A percentile compares a stretch with the other conserved stretches of the same genome.
phyloP scores from a whole-genome alignment of 148 eudicot genomes.

The Nepenthes mirabilis region DNA sequence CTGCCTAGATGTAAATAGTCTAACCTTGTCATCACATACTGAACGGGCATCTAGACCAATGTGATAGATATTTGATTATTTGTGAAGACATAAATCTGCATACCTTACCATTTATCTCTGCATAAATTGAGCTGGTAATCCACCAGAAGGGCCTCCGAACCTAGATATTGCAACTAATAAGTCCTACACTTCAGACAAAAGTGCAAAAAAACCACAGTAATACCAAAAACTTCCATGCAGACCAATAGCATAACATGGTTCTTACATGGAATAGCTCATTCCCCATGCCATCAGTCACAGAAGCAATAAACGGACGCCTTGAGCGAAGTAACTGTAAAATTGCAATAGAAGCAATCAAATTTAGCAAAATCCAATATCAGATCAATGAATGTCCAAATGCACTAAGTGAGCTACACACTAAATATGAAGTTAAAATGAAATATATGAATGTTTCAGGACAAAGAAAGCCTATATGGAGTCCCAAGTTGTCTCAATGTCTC shows the following conservation, averaged over 20 bases:
- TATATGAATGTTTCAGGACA: no score
- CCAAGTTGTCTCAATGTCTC: no score
- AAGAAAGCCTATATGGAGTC: no score
- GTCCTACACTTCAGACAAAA: constrained; percentile 5
- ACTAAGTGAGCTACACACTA: neutral
- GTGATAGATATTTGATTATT: neutral
- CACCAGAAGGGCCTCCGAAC: constrained; percentile 98
- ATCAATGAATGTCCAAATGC: no score
- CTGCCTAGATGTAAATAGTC: no score
- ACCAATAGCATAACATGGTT: constrained; percentile 3
- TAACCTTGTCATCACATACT: no score
- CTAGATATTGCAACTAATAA: constrained; percentile 26
- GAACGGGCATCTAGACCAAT: neutral
- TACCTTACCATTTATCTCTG: constrained; percentile 95
- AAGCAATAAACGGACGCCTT: constrained; percentile 84
- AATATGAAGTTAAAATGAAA: neutral
- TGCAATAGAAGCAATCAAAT: constrained; percentile 1
- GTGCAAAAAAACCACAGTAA: neutral
- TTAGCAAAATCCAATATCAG: no score
- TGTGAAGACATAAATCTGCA: constrained; percentile 5
- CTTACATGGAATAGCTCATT: constrained; percentile 78
- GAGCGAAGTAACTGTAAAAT: constrained; percentile 69
- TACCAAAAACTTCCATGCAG: neutral
- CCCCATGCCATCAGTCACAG: constrained; percentile 72
- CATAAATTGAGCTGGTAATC: constrained; percentile 91